Conservation (phyloP, 768 basidiomycete species). For the Lentinula aciculospora region DNA sequence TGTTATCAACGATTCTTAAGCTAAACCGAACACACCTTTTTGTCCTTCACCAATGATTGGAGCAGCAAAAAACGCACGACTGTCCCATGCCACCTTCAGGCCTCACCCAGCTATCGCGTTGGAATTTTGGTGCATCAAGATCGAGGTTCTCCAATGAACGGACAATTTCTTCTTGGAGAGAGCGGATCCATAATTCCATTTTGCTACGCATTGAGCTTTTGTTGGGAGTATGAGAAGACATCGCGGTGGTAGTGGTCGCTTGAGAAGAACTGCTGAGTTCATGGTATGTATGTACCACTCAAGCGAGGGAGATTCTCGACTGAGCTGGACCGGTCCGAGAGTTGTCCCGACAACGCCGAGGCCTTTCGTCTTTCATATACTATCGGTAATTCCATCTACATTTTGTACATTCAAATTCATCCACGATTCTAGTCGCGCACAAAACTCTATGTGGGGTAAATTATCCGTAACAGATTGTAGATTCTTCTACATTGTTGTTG, state of each 20-base stretch:
- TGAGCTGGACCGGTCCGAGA: background rate
- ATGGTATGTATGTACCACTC: background rate
- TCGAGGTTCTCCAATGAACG: slow-evolving; percentile 74
- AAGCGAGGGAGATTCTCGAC: background rate
- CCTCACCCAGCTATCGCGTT: slow-evolving; percentile 77
- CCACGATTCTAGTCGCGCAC: too few relatives aligned
- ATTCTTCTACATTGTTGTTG: too few relatives aligned
- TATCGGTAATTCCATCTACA: too few relatives aligned
- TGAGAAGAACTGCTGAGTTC: background rate
- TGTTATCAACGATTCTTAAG: too few relatives aligned
- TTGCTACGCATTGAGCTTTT: slow-evolving; percentile 64
- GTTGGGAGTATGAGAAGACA: slow-evolving; percentile 5
- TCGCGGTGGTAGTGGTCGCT: slow-evolving; percentile 9
- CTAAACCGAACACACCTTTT: background rate
- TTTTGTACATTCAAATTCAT: too few relatives aligned
- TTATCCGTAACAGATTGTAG: too few relatives aligned
- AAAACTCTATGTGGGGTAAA: too few relatives aligned
- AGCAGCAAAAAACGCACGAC: slow-evolving; percentile 76
- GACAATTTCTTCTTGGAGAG: slow-evolving; percentile 79
- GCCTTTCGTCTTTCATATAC: too few relatives aligned
- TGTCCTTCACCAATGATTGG: slow-evolving; percentile 19
- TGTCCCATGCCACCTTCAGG: slow-evolving; percentile 69
- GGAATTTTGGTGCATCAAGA: slow-evolving; percentile 62
- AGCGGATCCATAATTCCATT: slow-evolving; percentile 70
- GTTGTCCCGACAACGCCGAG: background rate